These are phyloP conservation scores for Didymella pinodella DNA, from an alignment of 2,329 filamentous ascomycete genomes.

Conservation along the genomic window DNA sequence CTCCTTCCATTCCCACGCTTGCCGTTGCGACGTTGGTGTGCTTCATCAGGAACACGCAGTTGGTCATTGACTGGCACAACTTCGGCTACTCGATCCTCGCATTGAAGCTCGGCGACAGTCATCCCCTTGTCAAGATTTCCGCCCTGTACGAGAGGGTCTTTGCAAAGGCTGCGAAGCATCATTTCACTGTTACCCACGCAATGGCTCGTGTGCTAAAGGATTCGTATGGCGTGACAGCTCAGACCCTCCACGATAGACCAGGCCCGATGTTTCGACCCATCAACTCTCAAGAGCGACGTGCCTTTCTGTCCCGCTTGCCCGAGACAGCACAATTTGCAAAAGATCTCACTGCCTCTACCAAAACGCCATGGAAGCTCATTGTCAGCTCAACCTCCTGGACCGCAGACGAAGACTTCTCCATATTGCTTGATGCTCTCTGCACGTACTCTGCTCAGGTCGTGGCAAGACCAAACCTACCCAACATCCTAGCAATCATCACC, in stretches of 20 bases:
- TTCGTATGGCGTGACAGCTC: slow-evolving; percentile 70
- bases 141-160: slow-evolving; percentile 79
- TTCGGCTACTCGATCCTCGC: slow-evolving; percentile 94
- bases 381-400: slow-evolving; percentile 98
- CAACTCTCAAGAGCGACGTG: slow-evolving; percentile 48
- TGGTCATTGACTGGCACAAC: slow-evolving; percentile 98
- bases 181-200: slow-evolving; percentile 87
- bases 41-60: slow-evolving; percentile 76
- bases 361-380: slow-evolving; percentile 70
- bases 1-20: slow-evolving; percentile 91
- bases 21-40: slow-evolving; percentile 76
- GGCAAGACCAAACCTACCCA: slow-evolving; percentile 62
- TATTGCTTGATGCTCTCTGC: slow-evolving; percentile 84
- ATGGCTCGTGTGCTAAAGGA: slow-evolving; percentile 78
- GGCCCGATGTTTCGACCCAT: slow-evolving; percentile 82
- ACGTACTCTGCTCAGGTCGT: slow-evolving; percentile 68
- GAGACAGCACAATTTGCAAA: slow-evolving; percentile 69
- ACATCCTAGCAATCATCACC: slow-evolving; percentile 88
- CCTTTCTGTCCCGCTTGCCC: slow-evolving; percentile 71
- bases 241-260: slow-evolving; percentile 76
- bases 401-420: slow-evolving; percentile 89
- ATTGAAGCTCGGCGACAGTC: slow-evolving; percentile 66
- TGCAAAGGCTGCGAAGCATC: slow-evolving; percentile 72
- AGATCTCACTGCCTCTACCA: slow-evolving; percentile 58
- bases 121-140: slow-evolving; percentile 80